Base-by-base conservation (phyloP, 306 rosid genomes). In the Castanea crenata region DNA sequence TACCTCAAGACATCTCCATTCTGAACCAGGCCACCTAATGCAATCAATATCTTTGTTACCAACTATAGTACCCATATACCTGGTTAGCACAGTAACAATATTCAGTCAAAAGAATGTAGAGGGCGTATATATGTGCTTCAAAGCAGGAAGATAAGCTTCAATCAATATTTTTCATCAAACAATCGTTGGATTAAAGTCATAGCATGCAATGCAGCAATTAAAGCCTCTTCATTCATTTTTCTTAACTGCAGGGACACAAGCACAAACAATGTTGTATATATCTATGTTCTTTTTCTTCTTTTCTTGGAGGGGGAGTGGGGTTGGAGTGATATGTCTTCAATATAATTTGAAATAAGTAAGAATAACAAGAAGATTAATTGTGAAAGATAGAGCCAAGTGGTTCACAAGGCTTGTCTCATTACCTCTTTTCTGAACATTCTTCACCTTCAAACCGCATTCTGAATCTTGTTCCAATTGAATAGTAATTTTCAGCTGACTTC, bases 1-100 rank as follows among this genome's bases (percentile, higher is more conserved):
- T 86, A 93, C 97, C 92, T 86, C 81, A 69, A 91, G 84, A 73
- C 90, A 75, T 76, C 87, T 90, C 97, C 97, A 93, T 74, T 83
- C 87, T 10, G 97, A 93, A 76, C 85, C 75, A 27, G 92, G 92
- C 97, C 97, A 93, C 81, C 73, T 81, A 38, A 72, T 51, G 32
- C 74, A 38, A 76, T 93, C 97, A 5, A 88, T 79, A 65, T 88
- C 96, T 79, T 82, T 89, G 7, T 74, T 71, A 61, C 82, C 86
- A 31, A 81, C 56, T 25, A 93, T 80, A 3, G 89, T 83, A 49
- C 96, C 97, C 21, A 85, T 70, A 82, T 25, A 57, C 74, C 97
- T 93, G 79, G 63, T 75, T 51, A 35, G 77, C 38, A 56, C 18
- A 83, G 2, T 20, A 46, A 52, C 9, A 19, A 73, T 7, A 18